Base-by-base conservation (phyloP, 179 eudicot species). In the Beta macrorhiza region DNA sequence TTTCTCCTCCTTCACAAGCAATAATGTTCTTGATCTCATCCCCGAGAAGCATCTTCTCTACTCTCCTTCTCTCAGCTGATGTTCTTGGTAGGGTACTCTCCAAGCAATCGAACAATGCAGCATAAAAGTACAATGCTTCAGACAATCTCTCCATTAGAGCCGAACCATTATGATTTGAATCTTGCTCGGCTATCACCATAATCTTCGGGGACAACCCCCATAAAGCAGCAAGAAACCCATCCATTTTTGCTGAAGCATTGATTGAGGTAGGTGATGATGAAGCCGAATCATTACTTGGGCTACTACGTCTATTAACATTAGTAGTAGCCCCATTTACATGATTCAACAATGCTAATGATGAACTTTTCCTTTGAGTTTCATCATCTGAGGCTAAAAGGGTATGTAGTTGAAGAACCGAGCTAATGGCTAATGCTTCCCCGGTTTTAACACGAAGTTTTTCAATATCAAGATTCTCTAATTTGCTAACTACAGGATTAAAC, bases 181-280 rank as follows among this genome's bases (percentile, higher is more conserved):
- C 98, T 82, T 93, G 98, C 87, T 93, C 98, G 0, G 95, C 83
- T 69, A 93, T 92, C 84, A 92, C 91, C 95, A 93, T 83, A n/a
- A 93, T 78, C 70, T 95, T 95, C 2, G 97, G 98, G 0, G 94
- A 91, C 32, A 95, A 85, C 3, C 90, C 84, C 91, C 91, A 85
- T 17, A 95, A 61, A 47, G 91, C 82, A 57, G 80, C 86, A 2
- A 95, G 85, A 67, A 94, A 93, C 37, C 74, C 83, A 22, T 76
- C 83, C 84, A 89, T 74, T 63, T 91, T 94, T 4, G 90, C 56
- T 4, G 92, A 81, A 67, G 83, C 72, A 64, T 79, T 79, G 22
- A 79, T 67, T 5, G 91, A 90, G 15, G 90, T 69, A 70, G 86
- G 86, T 47, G 89, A 86, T n/a, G 87, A 67, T n/a, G 90, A 87